A percentile compares a stretch with the other conserved stretches of the same genome.
Evolutionary conservation across 768 basidiomycete genomes (phyloP).

Genomic region (Mycena vulgaris): DNA sequence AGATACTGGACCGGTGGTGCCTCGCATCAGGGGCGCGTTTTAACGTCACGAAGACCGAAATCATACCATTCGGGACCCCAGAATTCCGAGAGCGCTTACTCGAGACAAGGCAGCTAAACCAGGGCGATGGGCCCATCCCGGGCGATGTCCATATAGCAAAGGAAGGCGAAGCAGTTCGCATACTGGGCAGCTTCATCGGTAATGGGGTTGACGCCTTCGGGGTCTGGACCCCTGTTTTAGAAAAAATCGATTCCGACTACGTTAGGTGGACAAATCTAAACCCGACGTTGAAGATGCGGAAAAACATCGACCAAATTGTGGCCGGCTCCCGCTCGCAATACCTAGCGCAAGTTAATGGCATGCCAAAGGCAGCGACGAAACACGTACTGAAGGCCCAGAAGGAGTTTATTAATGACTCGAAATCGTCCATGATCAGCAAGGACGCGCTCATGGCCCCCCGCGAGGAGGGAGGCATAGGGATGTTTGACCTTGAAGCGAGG

Average conservation of each 20-base stretch:
- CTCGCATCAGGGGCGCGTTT: too few relatives aligned
- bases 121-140: slow-evolving; percentile 29
- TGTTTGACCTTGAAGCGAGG: neutral
- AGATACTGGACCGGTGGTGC: too few relatives aligned
- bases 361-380: too few relatives aligned
- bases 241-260: slow-evolving; percentile 43
- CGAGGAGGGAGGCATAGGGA: neutral
- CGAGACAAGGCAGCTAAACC: slow-evolving; percentile 15
- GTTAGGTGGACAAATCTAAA: slow-evolving; percentile 43
- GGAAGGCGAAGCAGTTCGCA: slow-evolving; percentile 46
- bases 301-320: slow-evolving; percentile 44
- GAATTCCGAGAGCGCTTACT: slow-evolving; percentile 35
- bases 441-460: neutral
- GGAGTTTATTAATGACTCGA: too few relatives aligned
- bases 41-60: too few relatives aligned
- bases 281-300: slow-evolving; percentile 48
- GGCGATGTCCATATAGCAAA: slow-evolving; percentile 42
- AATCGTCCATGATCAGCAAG: neutral
- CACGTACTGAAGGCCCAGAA: too few relatives aligned
- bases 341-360: too few relatives aligned
- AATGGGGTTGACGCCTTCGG: slow-evolving; percentile 41
- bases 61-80: slow-evolving; percentile 51
- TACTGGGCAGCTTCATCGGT: slow-evolving; percentile 52
- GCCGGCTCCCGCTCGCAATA: too few relatives aligned
- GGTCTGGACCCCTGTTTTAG: slow-evolving; percentile 45